Conservation (phyloP, 2,329 filamentous ascomycete genomes). For the Orbilia brochopaga region DNA sequence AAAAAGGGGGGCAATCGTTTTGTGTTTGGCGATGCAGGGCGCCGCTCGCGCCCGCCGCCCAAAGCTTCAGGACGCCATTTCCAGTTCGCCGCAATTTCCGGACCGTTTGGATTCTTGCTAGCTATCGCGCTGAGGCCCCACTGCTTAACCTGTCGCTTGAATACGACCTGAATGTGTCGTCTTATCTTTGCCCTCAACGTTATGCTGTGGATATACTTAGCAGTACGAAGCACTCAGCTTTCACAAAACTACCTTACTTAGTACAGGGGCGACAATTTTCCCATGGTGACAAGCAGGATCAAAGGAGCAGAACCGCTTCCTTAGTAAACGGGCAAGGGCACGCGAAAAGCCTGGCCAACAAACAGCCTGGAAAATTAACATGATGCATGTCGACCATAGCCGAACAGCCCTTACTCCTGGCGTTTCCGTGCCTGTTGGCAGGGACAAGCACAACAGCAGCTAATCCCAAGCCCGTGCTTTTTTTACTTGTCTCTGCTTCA, state of each 20-base stretch:
- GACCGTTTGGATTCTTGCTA: background rate
- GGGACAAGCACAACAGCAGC: background rate
- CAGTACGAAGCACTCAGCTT: too few relatives aligned
- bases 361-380: background rate
- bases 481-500: background rate
- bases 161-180: background rate
- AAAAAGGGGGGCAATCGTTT: constrained; percentile 21
- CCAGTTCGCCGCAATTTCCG: constrained; percentile 40
- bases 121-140: constrained; percentile 4
- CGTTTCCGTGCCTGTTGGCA: background rate
- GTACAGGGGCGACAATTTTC: too few relatives aligned
- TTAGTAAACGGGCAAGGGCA: background rate
- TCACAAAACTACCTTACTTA: too few relatives aligned
- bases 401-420: background rate
- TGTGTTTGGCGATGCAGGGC: constrained; percentile 26
- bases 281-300: background rate
- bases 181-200: constrained; percentile 2
- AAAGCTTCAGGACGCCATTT: constrained; percentile 19
- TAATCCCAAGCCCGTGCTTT: background rate
- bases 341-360: background rate
- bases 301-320: too few relatives aligned
- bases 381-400: background rate
- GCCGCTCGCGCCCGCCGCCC: constrained; percentile 42
- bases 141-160: constrained; percentile 4
- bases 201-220: background rate